Base-by-base conservation (phyloP, 1,284 basidiomycete species). In the Austropuccinia psidii region DNA sequence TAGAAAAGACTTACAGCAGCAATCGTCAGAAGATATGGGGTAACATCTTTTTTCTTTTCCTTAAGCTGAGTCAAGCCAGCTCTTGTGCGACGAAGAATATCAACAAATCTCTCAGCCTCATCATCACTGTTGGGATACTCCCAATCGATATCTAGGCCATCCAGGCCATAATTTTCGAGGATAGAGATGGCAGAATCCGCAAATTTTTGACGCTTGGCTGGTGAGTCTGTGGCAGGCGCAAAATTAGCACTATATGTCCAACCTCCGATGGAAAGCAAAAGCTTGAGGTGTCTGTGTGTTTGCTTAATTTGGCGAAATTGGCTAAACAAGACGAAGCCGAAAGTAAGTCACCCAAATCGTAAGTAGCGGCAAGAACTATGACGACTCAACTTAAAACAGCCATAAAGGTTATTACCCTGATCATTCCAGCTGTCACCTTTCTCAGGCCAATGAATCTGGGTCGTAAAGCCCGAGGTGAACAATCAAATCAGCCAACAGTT, bases 221-320 rank as follows among this genome's bases (percentile, higher is more conserved):
- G 24, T 35, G 77, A 76, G 6, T 75, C 72, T 1, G 76, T 77
- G 54, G 79, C 77, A n/a, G 79, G 76, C 0, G 76, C 75, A 73
- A 81, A 81, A 76, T 80, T 79, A n/a, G 78, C 74, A 13, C 77
- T 78, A 72, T 78, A 81, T 2, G 79, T 78, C 80, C 80, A 81
- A 5, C 80, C 80, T 37, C 80, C 80, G 52, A 81, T 78, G 37
- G 78, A 79, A 17, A 81, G 76, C 55, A 80, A 76, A 21, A 80
- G 73, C 75, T 81, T 81, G 9, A 80, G 76, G 15, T 79, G 78
- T 7, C 80, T 76, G 57, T 80, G 74, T 61, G 77, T 72, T 57
- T 77, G 76, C 75, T 81, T 81, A 60, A 78, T 69, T 29, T 76
- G 64, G 7, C 77, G 64, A 58, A 81, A 70, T 67, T 69, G 68